Conservation (phyloP, 768 basidiomycete species). For the Leccinum fibrillosum region DNA sequence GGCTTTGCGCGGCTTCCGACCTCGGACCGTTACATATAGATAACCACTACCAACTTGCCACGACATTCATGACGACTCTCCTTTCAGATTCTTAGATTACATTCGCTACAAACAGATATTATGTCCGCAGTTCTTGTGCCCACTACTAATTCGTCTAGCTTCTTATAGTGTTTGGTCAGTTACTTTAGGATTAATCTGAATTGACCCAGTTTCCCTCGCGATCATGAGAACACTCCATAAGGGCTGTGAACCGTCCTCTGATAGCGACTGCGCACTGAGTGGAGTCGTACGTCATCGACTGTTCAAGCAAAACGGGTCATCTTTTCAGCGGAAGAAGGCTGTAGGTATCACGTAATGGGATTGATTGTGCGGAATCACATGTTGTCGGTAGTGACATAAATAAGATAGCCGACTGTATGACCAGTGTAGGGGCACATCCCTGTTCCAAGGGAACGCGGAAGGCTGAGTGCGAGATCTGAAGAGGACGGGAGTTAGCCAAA, state of each 20-base stretch:
- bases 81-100: slow-evolving; percentile 7
- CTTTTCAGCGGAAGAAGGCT: not conserved
- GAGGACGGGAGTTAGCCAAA: too few relatives aligned
- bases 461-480: too few relatives aligned
- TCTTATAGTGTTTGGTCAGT: slow-evolving; percentile 9
- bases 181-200: slow-evolving; percentile 9
- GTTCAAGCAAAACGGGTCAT: not conserved
- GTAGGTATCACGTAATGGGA: not conserved
- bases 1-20: not conserved
- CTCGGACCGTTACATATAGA: not conserved
- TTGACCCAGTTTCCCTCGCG: not conserved
- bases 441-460: too few relatives aligned
- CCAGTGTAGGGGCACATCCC: not conserved
- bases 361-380: not conserved
- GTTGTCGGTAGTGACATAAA: too few relatives aligned
- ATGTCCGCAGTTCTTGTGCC: not conserved
- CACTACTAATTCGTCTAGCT: slow-evolving; percentile 15
- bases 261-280: not conserved
- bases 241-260: not conserved
- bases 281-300: not conserved
- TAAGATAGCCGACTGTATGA: not conserved
- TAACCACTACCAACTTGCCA: slow-evolving; percentile 4
- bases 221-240: not conserved
- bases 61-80: slow-evolving; percentile 18
- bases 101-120: slow-evolving; percentile 12